Evolutionary conservation across 1,284 basidiomycete genomes (phyloP).

Genomic region (Athelia sp.): DNA sequence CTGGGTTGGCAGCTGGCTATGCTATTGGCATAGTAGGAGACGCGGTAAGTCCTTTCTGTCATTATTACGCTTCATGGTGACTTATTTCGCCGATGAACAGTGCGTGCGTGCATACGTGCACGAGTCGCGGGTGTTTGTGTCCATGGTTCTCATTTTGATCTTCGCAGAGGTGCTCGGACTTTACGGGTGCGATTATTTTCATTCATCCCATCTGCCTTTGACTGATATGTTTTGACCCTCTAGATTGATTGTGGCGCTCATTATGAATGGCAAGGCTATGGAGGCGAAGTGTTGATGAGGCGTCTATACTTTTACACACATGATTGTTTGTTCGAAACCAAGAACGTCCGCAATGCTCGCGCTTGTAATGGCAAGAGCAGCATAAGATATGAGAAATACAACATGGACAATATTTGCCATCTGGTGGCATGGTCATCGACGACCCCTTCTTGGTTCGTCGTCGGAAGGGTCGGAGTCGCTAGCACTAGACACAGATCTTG

Average conservation of each 20-base stretch:
- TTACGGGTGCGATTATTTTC: slow-evolving; percentile 59
- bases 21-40: slow-evolving; percentile 98
- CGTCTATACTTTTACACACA: not conserved
- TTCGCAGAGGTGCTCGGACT: slow-evolving; percentile 92
- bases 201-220: not conserved
- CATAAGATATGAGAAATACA: too few relatives aligned
- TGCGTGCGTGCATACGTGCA: slow-evolving; percentile 74
- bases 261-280: slow-evolving; percentile 72
- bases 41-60: slow-evolving; percentile 53
- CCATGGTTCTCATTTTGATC: slow-evolving; percentile 88
- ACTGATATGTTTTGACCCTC: slow-evolving; percentile 4
- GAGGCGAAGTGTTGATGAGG: slow-evolving; percentile 6
- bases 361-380: not conserved
- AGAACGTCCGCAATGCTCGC: not conserved
- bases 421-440: slow-evolving; percentile 1
- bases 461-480: slow-evolving; percentile 4
- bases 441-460: slow-evolving; percentile 6
- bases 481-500: not conserved
- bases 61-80: slow-evolving; percentile 2
- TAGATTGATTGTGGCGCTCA: slow-evolving; percentile 83
- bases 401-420: too few relatives aligned
- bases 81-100: slow-evolving; percentile 25
- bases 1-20: slow-evolving; percentile 94
- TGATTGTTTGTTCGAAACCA: not conserved
- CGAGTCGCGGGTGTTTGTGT: slow-evolving; percentile 88